Base-by-base conservation (phyloP, 306 rosid species). In the Trifolium fragiferum region DNA sequence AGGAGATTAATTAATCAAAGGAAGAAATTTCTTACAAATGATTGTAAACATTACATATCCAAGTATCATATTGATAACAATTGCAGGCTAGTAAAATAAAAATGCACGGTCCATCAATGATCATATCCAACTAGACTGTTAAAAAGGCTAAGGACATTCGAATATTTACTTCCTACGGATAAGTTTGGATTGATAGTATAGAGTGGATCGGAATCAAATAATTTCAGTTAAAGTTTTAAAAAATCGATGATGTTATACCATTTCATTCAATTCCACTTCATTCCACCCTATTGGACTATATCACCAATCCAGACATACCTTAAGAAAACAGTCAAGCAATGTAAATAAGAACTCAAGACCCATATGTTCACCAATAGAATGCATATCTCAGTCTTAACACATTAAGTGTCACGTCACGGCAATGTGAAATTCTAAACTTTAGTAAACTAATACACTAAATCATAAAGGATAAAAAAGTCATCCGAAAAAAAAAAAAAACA, bases 1-100 rank as follows among this genome's bases (percentile, higher is more conserved):
- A 35, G 27, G 72, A 62, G 82, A 65, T 44, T 20, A 74, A 66
- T 37, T 67, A 64, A 37, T 85, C 79, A 54, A 76, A 57, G 16
- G 11, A 38, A 23, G 57, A 54, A 69, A 61, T 13, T 19, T 35
- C 43, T 33, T 11, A 21, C 7, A 35, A 47, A 63, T 10, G 7
- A 44, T 4, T 25, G 7, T n/a, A 60, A 66, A 49, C 55, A 51
- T 20, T 10, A 64, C 4, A 74, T 10, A 74, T 54, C 40, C 16
- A 66, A 15, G 65, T 27, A 57, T 71, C 19, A 21, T 47, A 30
- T 41, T 38, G 65, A 47, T 20, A 68, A 51, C 30, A 62, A 62
- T n/a, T 5, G 35, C 27, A 68, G 23, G 55, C 68, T 30, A 53
- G 61, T 18, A 51, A 50, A 19, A 50, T 37, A 7, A 70, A 63